Conservation (phyloP, 306 rosid genomes). For the Prinsepia uniflora region DNA sequence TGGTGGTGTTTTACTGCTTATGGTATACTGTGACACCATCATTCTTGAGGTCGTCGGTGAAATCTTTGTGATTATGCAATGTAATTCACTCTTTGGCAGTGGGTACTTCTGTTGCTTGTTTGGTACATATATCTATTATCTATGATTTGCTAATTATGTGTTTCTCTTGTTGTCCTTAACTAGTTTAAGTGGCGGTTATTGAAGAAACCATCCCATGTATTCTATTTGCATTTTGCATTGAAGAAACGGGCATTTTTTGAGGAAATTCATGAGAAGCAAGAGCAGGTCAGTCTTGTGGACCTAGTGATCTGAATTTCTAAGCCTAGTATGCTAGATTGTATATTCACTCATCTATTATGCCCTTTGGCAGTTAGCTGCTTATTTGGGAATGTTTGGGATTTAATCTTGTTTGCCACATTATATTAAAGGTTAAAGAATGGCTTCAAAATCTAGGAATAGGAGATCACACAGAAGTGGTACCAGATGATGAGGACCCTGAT, state of each 20-base stretch:
- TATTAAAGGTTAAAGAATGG: slow-evolving; percentile 99
- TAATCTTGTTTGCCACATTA: slow-evolving; percentile 70
- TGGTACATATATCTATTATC: background rate
- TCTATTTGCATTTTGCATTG: slow-evolving; percentile 84
- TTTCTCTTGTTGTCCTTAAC: slow-evolving; percentile 19
- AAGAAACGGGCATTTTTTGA: slow-evolving; percentile 84
- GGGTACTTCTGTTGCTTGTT: background rate
- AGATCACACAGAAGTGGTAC: slow-evolving; percentile 62
- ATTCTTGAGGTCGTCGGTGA: no score
- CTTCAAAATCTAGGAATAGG: slow-evolving; percentile 99
- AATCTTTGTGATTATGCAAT: background rate
- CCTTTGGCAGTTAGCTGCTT: slow-evolving; percentile 36
- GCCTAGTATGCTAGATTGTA: background rate
- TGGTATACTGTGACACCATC: no score
- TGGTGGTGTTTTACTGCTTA: background rate
- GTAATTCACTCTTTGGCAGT: background rate
- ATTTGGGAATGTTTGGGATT: slow-evolving; percentile 46
- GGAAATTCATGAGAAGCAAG: slow-evolving; percentile 97
- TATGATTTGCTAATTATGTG: background rate
- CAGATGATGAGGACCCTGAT: slow-evolving; percentile 74
- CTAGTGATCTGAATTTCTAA: slow-evolving; percentile 6
- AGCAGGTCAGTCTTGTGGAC: slow-evolving; percentile 56
- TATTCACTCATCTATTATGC: slow-evolving; percentile 21
- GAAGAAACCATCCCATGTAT: slow-evolving; percentile 95
- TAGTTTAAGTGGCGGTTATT: slow-evolving; percentile 93